Percentiles rank a stretch among this genome's conserved stretches.
These are phyloP conservation scores for Pseudodiploospora longispora DNA, from an alignment of 2,329 filamentous ascomycete species.

Conservation along the genomic window DNA sequence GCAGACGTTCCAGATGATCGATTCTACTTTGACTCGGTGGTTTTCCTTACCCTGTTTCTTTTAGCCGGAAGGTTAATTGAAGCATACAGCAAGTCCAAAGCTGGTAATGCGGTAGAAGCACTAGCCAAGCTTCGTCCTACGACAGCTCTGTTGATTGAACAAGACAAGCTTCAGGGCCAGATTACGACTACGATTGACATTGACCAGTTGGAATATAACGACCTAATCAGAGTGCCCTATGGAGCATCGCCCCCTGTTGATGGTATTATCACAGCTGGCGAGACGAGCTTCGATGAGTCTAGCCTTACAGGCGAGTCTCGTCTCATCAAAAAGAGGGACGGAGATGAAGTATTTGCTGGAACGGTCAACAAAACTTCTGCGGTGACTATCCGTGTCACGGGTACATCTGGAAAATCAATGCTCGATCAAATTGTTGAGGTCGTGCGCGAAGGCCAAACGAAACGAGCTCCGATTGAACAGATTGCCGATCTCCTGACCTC, in stretches of 20 bases:
- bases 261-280: constrained; percentile 55
- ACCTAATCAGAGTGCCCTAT: constrained; percentile 65
- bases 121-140: constrained; percentile 70
- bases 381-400: constrained; percentile 55
- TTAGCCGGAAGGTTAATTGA: constrained; percentile 69
- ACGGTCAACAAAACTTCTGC: constrained; percentile 64
- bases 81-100: constrained; percentile 84
- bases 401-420: constrained; percentile 62
- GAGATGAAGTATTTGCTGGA: constrained; percentile 62
- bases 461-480: constrained; percentile 66
- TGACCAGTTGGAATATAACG: constrained; percentile 67
- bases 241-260: constrained; percentile 82
- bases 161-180: constrained; percentile 26
- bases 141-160: constrained; percentile 62
- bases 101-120: constrained; percentile 76
- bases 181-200: constrained; percentile 40
- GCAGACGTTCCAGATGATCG: constrained; percentile 34
- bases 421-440: constrained; percentile 71
- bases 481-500: constrained; percentile 65
- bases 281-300: constrained; percentile 75
- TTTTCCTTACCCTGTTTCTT: constrained; percentile 85
- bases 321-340: constrained; percentile 53
- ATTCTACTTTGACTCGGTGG: constrained; percentile 86
- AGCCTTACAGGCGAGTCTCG: constrained; percentile 77
- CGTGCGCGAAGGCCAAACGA: constrained; percentile 70